These are phyloP conservation scores for Platanthera zijinensis DNA, from an alignment of 106 monocot genomes.

Conservation along the genomic window DNA sequence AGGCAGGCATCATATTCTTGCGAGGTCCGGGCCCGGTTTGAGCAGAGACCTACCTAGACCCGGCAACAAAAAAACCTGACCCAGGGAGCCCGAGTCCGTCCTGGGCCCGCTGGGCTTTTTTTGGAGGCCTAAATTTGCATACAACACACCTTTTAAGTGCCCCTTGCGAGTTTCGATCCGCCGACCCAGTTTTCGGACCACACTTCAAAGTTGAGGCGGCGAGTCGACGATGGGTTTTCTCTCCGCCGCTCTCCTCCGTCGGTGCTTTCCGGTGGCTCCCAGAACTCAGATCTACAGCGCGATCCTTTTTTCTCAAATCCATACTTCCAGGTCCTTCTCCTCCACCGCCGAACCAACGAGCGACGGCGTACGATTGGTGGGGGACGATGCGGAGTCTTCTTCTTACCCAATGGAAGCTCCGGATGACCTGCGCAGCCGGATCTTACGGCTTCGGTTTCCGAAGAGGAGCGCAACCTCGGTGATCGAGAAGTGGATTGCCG, in stretches of 20 bases:
- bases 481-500: conserved; percentile 56
- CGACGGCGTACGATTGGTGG: not conserved
- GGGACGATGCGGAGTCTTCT: conserved; percentile 2
- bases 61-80: too few relatives aligned
- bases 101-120: too few relatives aligned
- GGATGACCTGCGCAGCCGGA: conserved; percentile 39
- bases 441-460: conserved; percentile 67
- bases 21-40: too few relatives aligned
- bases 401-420: not conserved
- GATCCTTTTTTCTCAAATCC: not conserved
- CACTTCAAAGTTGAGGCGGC: not conserved
- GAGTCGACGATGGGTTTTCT: conserved; percentile 1
- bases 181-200: not conserved
- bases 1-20: too few relatives aligned
- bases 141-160: too few relatives aligned
- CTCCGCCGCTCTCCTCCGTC: conserved; percentile 16
- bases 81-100: too few relatives aligned
- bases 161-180: not conserved
- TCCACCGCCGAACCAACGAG: conserved; percentile 9
- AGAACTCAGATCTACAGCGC: not conserved
- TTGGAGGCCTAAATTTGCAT: too few relatives aligned
- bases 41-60: too few relatives aligned
- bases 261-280: not conserved
- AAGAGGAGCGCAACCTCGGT: conserved; percentile 56
- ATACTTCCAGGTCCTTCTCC: conserved; percentile 8